These are phyloP conservation scores for Fraxinus cuspidata DNA, from an alignment of 257 asterid genomes.

Conservation along the genomic window DNA sequence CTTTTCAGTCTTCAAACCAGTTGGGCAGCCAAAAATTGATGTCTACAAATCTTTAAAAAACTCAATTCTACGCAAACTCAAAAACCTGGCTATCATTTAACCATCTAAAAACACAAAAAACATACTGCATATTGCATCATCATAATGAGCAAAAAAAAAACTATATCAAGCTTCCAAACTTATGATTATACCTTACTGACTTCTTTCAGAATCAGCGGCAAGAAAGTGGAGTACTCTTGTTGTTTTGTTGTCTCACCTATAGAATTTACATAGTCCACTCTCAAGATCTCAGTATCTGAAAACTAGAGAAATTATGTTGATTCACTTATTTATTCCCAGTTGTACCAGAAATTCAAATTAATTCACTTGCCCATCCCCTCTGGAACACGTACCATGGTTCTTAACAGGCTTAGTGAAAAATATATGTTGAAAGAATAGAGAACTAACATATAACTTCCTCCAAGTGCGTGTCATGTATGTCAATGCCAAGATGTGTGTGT, in stretches of 20 bases:
- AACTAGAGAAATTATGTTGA: background rate
- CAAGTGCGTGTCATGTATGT: background rate
- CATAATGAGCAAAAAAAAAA: constrained; percentile 6
- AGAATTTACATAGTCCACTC: constrained; percentile 4
- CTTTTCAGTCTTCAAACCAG: constrained; percentile 1
- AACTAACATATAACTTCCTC: background rate
- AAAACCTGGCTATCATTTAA: no score
- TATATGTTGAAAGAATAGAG: background rate
- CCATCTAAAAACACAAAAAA: background rate
- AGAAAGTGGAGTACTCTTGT: constrained; percentile 2
- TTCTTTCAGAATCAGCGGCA: constrained; percentile 3
- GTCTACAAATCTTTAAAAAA: background rate
- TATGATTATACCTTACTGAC: constrained; percentile 7
- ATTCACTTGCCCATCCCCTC: background rate
- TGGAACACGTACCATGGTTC: background rate
- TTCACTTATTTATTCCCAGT: background rate
- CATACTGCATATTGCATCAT: background rate
- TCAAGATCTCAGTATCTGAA: background rate
- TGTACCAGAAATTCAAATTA: background rate
- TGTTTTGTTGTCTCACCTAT: background rate
- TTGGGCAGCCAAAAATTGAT: background rate
- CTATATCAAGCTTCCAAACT: background rate
- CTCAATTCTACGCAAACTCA: no score
- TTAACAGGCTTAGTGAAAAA: background rate
- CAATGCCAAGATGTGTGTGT: background rate